Evolutionary conservation across 192 early-diverging fungal species (phyloP).

Genomic region (Gigaspora rosea): DNA sequence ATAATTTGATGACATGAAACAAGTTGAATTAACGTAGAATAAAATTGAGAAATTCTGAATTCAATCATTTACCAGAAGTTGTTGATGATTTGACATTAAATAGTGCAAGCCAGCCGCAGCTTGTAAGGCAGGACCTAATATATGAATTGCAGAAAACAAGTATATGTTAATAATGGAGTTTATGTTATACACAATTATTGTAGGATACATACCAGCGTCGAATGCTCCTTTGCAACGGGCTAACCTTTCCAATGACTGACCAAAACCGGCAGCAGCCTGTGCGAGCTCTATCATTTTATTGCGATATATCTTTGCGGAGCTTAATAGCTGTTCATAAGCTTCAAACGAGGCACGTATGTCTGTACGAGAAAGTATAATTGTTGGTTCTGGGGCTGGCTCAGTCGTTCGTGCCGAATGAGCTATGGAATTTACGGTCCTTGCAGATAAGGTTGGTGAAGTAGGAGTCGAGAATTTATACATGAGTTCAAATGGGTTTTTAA

Average conservation of each 20-base stretch:
- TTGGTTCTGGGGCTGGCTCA: constrained; percentile 34
- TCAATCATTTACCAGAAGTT: constrained; percentile 46
- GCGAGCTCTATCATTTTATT: constrained; percentile 49
- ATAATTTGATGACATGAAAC: too few relatives aligned
- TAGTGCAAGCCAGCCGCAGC: constrained; percentile 53
- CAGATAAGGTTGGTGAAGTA: constrained; percentile 6
- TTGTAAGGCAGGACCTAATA: constrained; percentile 47
- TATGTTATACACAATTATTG: neutral
- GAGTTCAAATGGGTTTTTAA: neutral
- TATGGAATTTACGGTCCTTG: neutral
- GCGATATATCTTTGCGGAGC: constrained; percentile 48
- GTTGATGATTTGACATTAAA: constrained; percentile 57
- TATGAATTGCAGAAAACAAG: neutral
- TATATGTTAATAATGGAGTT: neutral
- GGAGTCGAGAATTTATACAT: constrained; percentile 15
- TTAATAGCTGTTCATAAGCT: constrained; percentile 40
- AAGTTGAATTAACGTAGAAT: neutral
- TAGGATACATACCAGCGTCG: constrained; percentile 32
- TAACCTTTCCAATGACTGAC: constrained; percentile 48
- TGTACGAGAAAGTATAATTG: constrained; percentile 41
- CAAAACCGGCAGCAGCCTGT: constrained; percentile 51
- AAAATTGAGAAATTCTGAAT: neutral
- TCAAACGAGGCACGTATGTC: constrained; percentile 47
- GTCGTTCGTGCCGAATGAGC: constrained; percentile 34
- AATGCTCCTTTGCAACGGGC: constrained; percentile 48